Evolutionary conservation across 2,329 filamentous ascomycete species (phyloP), one percentile per base, ranked within the genome.

Genomic region (Neofusicoccum laricinum): DNA sequence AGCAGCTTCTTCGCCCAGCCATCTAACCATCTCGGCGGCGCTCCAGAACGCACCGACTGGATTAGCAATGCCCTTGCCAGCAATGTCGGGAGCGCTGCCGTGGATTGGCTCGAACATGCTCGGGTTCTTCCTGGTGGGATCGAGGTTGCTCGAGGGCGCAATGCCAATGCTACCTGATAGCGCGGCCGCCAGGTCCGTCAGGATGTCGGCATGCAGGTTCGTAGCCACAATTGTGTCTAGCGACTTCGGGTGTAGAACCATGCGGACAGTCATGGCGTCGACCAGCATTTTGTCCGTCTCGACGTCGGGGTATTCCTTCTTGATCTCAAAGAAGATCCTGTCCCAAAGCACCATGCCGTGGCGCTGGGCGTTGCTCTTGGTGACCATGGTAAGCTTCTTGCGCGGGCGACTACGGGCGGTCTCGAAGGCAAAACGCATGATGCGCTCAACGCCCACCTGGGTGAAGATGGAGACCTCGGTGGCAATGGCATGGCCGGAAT

Each of bases 41-140:
- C 87, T 88, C 88, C 88, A 90, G 72, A 90, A 88, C 6, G 87
- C 88, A 6, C 84, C 87, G 0, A 90, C 81, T 0, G 87, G 86
- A 69, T 89, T 89, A 0, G 86, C 85, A 32, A 86, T 78, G 0
- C 86, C 86, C 69, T 86, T 84, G 2, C 88, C 86, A 0, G 84
- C 85, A 63, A 90, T 89, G 67, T 89, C 87, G 3, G 86, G 86
- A 0, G 86, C 87, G 32, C 82, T 86, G 10, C 86, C 87, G 67
- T 89, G 86, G 40, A 88, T 85, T 12, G 86, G 85, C 75, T 88
- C 86, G 66, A 88, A 88, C 77, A 88, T 84, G 65, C 82, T 86
- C 0, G 86, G 86, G 65, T 86, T 83, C 67, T 80, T 70, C 14
- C 84, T 75, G 2, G 83, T 85, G 1, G 88, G 88, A 68, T 90